These are phyloP conservation scores for Camellia lanceoleosa DNA, from an alignment of 148 eudicot genomes.

Conservation along the genomic window DNA sequence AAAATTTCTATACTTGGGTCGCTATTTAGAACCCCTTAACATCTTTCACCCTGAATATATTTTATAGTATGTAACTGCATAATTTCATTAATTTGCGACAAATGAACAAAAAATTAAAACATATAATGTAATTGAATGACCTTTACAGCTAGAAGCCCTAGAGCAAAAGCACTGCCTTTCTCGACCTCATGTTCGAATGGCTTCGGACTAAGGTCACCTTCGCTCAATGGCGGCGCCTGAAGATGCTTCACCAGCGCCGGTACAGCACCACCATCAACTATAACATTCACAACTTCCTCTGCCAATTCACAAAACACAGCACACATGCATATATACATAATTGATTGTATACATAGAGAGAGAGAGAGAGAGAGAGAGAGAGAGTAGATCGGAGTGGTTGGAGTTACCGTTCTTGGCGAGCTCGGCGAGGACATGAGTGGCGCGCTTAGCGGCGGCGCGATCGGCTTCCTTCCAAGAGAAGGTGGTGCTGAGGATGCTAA, in stretches of 20 bases:
- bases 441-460: conserved; percentile 45
- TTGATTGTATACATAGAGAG: not conserved
- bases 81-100: not conserved
- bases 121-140: conserved; percentile 27
- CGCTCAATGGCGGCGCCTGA: conserved; percentile 48
- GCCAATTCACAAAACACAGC: conserved; percentile 7
- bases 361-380: not conserved
- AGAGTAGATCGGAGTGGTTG: conserved; percentile 1
- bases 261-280: conserved; percentile 34
- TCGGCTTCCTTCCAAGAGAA: conserved; percentile 45
- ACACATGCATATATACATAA: too few relatives aligned
- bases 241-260: conserved; percentile 57
- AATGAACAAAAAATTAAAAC: not conserved
- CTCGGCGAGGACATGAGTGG: conserved; percentile 50
- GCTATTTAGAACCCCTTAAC: not conserved
- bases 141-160: conserved; percentile 89
- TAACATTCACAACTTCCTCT: conserved; percentile 48
- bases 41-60: not conserved
- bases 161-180: conserved; percentile 86
- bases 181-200: conserved; percentile 81
- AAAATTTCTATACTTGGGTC: not conserved
- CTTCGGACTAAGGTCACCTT: conserved; percentile 27
- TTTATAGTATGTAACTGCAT: not conserved
- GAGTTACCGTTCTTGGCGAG: conserved; percentile 55
- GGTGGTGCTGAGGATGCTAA: conserved; percentile 25